phyloP scores from a whole-genome alignment of 2,329 filamentous ascomycete species.

The Botrytis porri region DNA sequence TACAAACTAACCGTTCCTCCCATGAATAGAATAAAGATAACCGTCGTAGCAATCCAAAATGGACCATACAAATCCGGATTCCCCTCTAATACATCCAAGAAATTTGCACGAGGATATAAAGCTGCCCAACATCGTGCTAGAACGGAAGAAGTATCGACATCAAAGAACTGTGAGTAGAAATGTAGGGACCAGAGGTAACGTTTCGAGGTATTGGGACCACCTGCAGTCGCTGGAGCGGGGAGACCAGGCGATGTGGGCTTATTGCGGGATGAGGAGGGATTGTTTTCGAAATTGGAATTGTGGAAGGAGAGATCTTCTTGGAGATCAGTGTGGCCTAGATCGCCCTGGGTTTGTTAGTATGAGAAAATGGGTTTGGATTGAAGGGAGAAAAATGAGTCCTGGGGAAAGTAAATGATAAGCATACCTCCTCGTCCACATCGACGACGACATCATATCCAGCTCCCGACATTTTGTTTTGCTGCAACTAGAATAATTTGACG shows the following conservation, averaged over 20 bases:
- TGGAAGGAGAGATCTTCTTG: conserved; percentile 99
- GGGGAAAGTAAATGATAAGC: conserved; percentile 22
- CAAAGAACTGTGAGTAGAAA: conserved; percentile 98
- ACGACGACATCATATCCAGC: conserved; percentile 97
- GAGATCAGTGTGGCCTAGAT: conserved; percentile 95
- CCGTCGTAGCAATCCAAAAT: conserved; percentile 98
- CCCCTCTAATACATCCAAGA: conserved; percentile 93
- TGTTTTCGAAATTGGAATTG: conserved; percentile 76
- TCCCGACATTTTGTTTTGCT: conserved; percentile 35
- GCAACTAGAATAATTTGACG: neutral
- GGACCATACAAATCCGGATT: conserved; percentile 97
- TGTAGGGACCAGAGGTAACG: conserved; percentile 87
- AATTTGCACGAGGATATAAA: conserved; percentile 89
- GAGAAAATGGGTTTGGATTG: conserved; percentile 13
- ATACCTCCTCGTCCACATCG: conserved; percentile 92
- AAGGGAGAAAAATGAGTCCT: neutral
- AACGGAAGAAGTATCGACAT: conserved; percentile 91
- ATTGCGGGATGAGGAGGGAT: conserved; percentile 44
- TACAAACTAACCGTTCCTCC: conserved; percentile 95
- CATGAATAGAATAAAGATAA: conserved; percentile 91
- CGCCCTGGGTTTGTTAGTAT: conserved; percentile 59
- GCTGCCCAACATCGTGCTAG: conserved; percentile 81
- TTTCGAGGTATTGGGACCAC: conserved; percentile 57
- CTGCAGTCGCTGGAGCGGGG: conserved; percentile 55
- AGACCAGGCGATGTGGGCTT: conserved; percentile 45